These are phyloP conservation scores for Boletales sp. DNA, from an alignment of 768 basidiomycete species.

Conservation along the genomic window DNA sequence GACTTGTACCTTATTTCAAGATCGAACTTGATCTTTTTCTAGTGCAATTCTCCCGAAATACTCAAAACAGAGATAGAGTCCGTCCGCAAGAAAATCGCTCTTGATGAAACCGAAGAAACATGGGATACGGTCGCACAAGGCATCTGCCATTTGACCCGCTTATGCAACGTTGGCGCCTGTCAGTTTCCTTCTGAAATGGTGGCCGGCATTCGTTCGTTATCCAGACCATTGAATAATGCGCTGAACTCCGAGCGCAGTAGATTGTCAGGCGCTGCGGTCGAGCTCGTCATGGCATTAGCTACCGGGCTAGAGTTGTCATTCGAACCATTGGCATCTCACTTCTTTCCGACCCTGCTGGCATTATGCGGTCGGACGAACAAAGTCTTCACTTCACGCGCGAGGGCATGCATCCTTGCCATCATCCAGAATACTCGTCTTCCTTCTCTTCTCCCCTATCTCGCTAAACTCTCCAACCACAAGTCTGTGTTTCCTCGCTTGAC, in stretches of 20 bases:
- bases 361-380: slow-evolving; percentile 78
- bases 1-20: too few species aligned
- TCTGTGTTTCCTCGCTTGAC: slow-evolving; percentile 58
- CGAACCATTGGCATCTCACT: slow-evolving; percentile 61
- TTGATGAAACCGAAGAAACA: slow-evolving; percentile 71
- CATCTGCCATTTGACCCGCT: slow-evolving; percentile 41
- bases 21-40: background rate
- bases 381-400: slow-evolving; percentile 66
- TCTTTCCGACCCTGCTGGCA: slow-evolving; percentile 63
- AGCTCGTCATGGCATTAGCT: slow-evolving; percentile 55
- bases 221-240: slow-evolving; percentile 52
- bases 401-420: slow-evolving; percentile 53
- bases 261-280: slow-evolving; percentile 63
- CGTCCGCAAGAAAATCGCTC: slow-evolving; percentile 38
- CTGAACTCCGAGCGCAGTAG: slow-evolving; percentile 73
- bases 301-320: slow-evolving; percentile 57
- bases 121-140: slow-evolving; percentile 68
- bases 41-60: slow-evolving; percentile 32
- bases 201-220: slow-evolving; percentile 45
- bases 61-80: slow-evolving; percentile 41
- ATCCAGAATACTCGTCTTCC: slow-evolving; percentile 68
- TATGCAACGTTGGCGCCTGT: slow-evolving; percentile 52
- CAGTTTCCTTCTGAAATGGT: slow-evolving; percentile 52
- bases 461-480: slow-evolving; percentile 61
- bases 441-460: slow-evolving; percentile 56